Percentiles rank a stretch among this genome's conserved stretches.
phyloP scores from a whole-genome alignment of 495 filamentous ascomycete species.

The Xylaria bambusicola region DNA sequence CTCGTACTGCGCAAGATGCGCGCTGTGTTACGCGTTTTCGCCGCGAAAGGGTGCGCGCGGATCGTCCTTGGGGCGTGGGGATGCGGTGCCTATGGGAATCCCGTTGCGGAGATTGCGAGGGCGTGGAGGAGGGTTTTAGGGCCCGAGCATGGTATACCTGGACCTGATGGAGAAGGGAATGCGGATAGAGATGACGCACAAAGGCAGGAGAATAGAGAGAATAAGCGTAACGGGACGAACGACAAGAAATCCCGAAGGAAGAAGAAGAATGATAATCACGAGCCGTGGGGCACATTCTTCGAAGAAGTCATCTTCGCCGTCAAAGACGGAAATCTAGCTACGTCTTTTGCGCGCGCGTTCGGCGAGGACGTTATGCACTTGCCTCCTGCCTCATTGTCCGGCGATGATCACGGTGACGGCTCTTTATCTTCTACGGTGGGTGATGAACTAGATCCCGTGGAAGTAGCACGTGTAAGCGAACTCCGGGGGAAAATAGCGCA shows the following conservation, averaged over 20 bases:
- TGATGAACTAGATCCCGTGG: slow-evolving; percentile 21
- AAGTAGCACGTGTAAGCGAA: slow-evolving; percentile 24
- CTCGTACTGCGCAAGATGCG: slow-evolving; percentile 61
- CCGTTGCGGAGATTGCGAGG: slow-evolving; percentile 59
- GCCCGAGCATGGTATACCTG: slow-evolving; percentile 11
- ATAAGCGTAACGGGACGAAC: slow-evolving; percentile 10
- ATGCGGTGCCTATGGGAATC: slow-evolving; percentile 68
- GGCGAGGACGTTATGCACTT: slow-evolving; percentile 31
- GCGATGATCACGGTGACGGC: neutral
- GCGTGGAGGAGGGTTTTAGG: slow-evolving; percentile 60
- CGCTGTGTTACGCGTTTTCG: slow-evolving; percentile 58
- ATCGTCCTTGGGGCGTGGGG: slow-evolving; percentile 70
- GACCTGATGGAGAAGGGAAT: neutral
- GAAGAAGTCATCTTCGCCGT: slow-evolving; percentile 55
- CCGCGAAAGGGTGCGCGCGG: slow-evolving; percentile 47
- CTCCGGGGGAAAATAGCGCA: slow-evolving; percentile 34
- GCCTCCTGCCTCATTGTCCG: slow-evolving; percentile 7
- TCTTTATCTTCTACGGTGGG: slow-evolving; percentile 20
- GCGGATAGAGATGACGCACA: too few relatives aligned
- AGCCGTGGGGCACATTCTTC: slow-evolving; percentile 36
- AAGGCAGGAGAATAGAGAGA: too few relatives aligned
- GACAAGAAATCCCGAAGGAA: neutral
- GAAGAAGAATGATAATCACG: neutral
- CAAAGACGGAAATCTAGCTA: slow-evolving; percentile 31
- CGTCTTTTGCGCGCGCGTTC: slow-evolving; percentile 48